phyloP scores from a whole-genome alignment of 305 asterid genomes.

The Plantago coronopus region DNA sequence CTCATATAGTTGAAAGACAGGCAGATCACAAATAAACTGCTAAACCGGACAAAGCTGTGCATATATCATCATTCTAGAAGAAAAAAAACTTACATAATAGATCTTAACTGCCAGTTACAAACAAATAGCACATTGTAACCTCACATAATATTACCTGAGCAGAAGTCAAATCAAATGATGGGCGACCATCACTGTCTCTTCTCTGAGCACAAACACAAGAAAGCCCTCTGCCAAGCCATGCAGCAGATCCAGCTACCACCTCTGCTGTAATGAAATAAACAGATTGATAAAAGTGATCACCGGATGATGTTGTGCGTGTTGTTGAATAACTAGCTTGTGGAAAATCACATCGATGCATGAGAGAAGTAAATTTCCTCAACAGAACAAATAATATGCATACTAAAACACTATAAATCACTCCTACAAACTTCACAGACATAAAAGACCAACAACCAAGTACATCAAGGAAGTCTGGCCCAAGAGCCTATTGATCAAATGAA shows the following conservation, averaged over 20 bases:
- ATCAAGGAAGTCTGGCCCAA: not conserved
- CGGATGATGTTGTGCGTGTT: not conserved
- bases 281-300: not conserved
- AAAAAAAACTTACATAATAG: not conserved
- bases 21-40: constrained; percentile 4
- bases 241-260: constrained; percentile 97
- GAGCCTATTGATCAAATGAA: no score
- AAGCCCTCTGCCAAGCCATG: constrained; percentile 97
- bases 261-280: constrained; percentile 52
- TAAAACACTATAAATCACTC: not conserved
- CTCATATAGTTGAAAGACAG: constrained; percentile 5
- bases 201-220: constrained; percentile 97
- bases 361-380: not conserved
- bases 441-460: not conserved
- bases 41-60: not conserved
- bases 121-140: not conserved
- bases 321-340: not conserved
- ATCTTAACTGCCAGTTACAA: not conserved
- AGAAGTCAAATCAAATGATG: constrained; percentile 88
- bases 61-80: not conserved
- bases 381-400: not conserved
- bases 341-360: not conserved
- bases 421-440: not conserved
- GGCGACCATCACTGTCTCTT: constrained; percentile 87
- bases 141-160: constrained; percentile 53